Base-by-base conservation (phyloP, 495 filamentous ascomycete species). In the Annulohypoxylon nitens region DNA sequence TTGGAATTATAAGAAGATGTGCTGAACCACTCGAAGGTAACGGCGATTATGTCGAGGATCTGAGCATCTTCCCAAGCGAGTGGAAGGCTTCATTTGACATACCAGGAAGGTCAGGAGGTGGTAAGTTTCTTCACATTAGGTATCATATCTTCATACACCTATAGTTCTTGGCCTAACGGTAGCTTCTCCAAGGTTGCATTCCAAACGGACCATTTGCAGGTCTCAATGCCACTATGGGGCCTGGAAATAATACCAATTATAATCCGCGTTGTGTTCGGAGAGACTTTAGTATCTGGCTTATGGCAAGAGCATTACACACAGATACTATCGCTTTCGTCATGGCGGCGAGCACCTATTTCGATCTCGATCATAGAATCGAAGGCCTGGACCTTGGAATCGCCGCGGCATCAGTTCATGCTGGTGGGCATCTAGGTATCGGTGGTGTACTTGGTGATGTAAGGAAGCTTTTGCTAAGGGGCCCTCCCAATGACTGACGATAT, bases 1-100 rank as follows among this genome's bases (percentile, higher is more conserved):
- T 11, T 50, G 6, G 48, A 51, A 11, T 37, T 33, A 11, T 33
- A 20, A 67, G 78, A 5, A 60, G 43, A 26, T 3, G 30, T 5
- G 79, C 70, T 73, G 20, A 73, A 4, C 12, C 3, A 20, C 76
- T 86, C 62, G 77, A 79, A 67, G 85, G 84, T 57, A 83, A 90
- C 62, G 88, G 87, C n/a, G 79, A 69, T 16, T 82, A 79, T 67
- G 75, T 83, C 34, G 76, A 69, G 10, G 72, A 76, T 30, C 36
- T 76, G 1, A 78, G 60, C 47, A 2, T 2, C 58, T 75, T 67
- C 25, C 75, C 78, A 0, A 54, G 78, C 48, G 61, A 70, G 20
- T 67, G 68, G 68, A 43, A 59, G 62, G 48, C 63, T 37, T 43
- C 69, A 58, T 54, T 67, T 11, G 54, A 59, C 18, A 69, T 78